Base-by-base conservation (phyloP, 106 monocot species). In the Xerophyta viscosa region DNA sequence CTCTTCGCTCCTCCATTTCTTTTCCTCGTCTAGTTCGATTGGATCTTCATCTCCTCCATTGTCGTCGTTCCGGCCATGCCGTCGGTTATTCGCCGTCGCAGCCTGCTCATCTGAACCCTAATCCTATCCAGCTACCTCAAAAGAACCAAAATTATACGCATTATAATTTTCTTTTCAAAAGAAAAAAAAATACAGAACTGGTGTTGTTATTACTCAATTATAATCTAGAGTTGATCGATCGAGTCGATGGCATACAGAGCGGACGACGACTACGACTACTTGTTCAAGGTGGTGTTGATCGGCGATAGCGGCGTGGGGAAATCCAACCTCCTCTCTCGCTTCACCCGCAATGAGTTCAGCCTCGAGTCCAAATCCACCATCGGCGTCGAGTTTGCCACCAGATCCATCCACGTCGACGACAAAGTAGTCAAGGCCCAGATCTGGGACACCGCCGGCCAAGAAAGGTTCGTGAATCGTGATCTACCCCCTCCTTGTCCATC, bases 371-470 rank as follows among this genome's bases (percentile, higher is more conserved):
- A 92, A 61, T 82, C 91, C 30, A 92, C 91, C 50, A 92, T 77
- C 47, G 84, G 84, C 24, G 76, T 85, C 20, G 84, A 85, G 76
- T 85, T 85, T 62, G 82, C 82, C 24, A 77, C 82, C 27, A 15
- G 72, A 22, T 80, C 79, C 37, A 63, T 84, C 54, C 56, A 66
- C 29, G 84, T 89, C 15, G 84, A 89, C 25, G 84, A 56, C 8
- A 89, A 77, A 80, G 73, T 84, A 45, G 57, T 91, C 69, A 91
- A 91, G 71, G 85, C 89, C 9, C 89, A 89, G 76, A 89, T 89
- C 61, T 89, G 84, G 89, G 84, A 89, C 39, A 89, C 89, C 15
- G 89, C 89, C 50, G 89, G 89, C 12, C 89, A 89, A 42, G 85
- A 91, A 30, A 73, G 91, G 85, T 91, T 24, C 25, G 19, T n/a